These are phyloP conservation scores for Umbellularia californica DNA, from an alignment of 164 flowering plant species.

Conservation along the genomic window DNA sequence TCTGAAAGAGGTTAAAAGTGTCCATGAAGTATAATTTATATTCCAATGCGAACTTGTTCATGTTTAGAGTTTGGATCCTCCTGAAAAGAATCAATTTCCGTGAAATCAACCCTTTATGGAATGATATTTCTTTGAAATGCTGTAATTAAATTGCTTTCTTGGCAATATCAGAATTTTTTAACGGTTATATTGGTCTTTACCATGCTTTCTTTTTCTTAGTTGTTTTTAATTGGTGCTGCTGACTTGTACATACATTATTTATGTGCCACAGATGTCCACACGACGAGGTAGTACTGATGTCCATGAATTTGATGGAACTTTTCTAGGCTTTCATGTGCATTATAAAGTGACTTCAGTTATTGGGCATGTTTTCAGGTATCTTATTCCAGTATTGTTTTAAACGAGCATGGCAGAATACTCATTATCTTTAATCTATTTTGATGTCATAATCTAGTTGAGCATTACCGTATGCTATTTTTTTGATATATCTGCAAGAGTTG, in stretches of 20 bases:
- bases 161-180: neutral
- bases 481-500: neutral
- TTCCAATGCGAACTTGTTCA: too few relatives aligned
- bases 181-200: neutral
- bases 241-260: constrained; percentile 11
- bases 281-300: constrained; percentile 82
- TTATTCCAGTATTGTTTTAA: neutral
- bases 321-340: constrained; percentile 47
- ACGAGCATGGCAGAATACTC: neutral
- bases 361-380: constrained; percentile 95
- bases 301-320: constrained; percentile 83
- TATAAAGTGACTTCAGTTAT: constrained; percentile 89
- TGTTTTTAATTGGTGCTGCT: neutral
- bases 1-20: too few relatives aligned
- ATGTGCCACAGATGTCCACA: constrained; percentile 59
- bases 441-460: neutral
- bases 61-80: too few relatives aligned
- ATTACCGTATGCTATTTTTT: too few relatives aligned
- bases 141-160: too few relatives aligned
- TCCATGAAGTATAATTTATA: too few relatives aligned
- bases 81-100: too few relatives aligned
- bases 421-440: neutral
- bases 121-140: too few relatives aligned
- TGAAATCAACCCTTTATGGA: too few relatives aligned
- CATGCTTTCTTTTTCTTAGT: neutral